Base-by-base conservation (phyloP, 495 filamentous ascomycete genomes). In the Hapsidospora chrysogenum region DNA sequence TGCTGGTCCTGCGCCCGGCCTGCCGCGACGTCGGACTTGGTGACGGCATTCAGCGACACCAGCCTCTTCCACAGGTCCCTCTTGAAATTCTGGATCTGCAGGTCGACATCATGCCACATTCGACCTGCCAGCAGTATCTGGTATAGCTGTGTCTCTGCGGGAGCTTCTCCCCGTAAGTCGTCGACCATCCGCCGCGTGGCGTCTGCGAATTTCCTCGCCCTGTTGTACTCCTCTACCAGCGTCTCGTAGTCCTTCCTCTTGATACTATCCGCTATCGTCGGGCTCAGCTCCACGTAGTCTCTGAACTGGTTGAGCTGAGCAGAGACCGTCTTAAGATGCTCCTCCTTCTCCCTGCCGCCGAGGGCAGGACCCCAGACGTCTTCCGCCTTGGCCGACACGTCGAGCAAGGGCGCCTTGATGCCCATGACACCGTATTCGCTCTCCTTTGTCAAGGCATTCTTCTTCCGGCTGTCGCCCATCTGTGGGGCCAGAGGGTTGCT, bases 311-410 rank as follows among this genome's bases (percentile, higher is more conserved):
- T 84, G 36, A 96, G 67, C 4, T 72, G 70, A 3, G 65, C 61
- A 22, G 83, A 60, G 5, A 92, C 68, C 0, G 72, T 66, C 53
- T 84, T 85, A 29, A 96, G 57, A 37, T 72, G 73, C 43, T 85
- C 80, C 47, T 96, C 92, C 45, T 84, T 78, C 39, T 95, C 87
- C n/a, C 82, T 69, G 1, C 89, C 87, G 19, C 84, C 83, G 33
- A 97, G 60, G 13, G 85, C 86, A 11, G 92, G 92, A 0, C 92
- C 89, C 82, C 89, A 97, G 3, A 96, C 74, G 41, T 97, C 92
- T 50, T 97, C 84, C 0, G 86, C 87, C 49, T 95, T 96, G 32
- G 82, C 74, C 16, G 83, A 83, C 2, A 85, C 82, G 45, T 96
- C 89, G 8, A 83, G 63, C 37, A 97, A 53, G 19, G 92, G 85